Evolutionary conservation across 176 grass and related monocot genomes (phyloP), one percentile per base, ranked within the genome.

Genomic region (Avena insularis): DNA sequence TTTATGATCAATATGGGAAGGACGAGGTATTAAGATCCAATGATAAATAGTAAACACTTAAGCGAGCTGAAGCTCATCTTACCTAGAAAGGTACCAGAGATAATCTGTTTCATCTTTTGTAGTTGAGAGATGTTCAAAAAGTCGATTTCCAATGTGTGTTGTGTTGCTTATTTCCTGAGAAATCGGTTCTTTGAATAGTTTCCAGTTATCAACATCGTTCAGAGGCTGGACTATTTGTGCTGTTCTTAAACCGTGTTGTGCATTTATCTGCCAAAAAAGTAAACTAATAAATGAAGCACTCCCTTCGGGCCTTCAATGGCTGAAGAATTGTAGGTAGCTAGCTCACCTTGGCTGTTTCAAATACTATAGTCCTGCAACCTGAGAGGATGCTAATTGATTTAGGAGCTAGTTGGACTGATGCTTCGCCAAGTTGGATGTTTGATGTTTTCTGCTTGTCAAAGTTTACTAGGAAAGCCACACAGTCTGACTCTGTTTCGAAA

Each of bases 71-170:
- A 75, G 46, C 71, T 76, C 70, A 21, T 76, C 59, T 88, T 91
- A 97, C 94, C 80, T 70, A 35, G 65, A 48, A 63, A 87, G 80
- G 79, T 93, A 97, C 94, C 94, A 97, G 66, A 97, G 94, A 79
- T 97, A 97, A 53, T 97, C 94, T 53, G 92, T 97, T 55, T 74
- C 80, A 87, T 97, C 94, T 90, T 92, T 90, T 63, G 94, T 97
- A 46, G 88, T 85, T n/a, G 90, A 84, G 70, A 94, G 85, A 79
- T 97, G 94, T 81, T 97, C 90, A 45, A 82, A 68, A 25, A 92
- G 64, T 19, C 76, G 36, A 47, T 85, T 71, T 21, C 79, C 68
- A 25, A 17, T 78, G 11, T 92, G 80, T 77, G 86, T 73, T 33
- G 58, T 73, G 31, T 81, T 77, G 14, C 36, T 57, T 51, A 14